phyloP scores from a whole-genome alignment of 2,329 filamentous ascomycete species.

The Neonectria hederae region DNA sequence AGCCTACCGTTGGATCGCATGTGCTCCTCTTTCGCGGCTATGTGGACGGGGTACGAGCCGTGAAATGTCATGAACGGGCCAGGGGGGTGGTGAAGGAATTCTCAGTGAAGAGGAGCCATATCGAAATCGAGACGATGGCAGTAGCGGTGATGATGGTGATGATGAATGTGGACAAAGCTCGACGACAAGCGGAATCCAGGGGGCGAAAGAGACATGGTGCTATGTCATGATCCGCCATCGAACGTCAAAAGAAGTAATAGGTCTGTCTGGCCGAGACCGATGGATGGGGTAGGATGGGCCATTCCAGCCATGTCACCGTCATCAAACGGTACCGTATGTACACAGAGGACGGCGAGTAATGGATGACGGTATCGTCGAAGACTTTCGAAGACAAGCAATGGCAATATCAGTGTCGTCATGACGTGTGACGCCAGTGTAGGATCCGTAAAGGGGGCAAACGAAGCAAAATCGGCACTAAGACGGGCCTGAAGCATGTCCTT shows the following conservation, averaged over 20 bases:
- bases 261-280: conserved; percentile 9
- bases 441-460: conserved; percentile 15
- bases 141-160: neutral
- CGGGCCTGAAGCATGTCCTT: conserved; percentile 10
- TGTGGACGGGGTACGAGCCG: conserved; percentile 2
- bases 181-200: neutral
- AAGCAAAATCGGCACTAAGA: conserved; percentile 20
- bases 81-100: neutral
- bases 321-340: conserved; percentile 14
- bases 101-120: neutral
- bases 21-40: neutral
- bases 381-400: conserved; percentile 28
- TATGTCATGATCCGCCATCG: conserved; percentile 26
- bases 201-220: neutral
- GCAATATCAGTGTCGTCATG: conserved; percentile 34
- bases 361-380: conserved; percentile 25
- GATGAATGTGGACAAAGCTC: neutral
- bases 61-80: neutral
- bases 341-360: conserved; percentile 12
- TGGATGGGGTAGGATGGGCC: conserved; percentile 1
- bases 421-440: conserved; percentile 31
- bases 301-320: conserved; percentile 7
- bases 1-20: conserved; percentile 1
- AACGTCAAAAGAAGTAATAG: conserved; percentile 36
- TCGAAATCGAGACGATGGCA: neutral